Conservation (phyloP, 495 filamentous ascomycete genomes). For the Tuber umbilicatum region DNA sequence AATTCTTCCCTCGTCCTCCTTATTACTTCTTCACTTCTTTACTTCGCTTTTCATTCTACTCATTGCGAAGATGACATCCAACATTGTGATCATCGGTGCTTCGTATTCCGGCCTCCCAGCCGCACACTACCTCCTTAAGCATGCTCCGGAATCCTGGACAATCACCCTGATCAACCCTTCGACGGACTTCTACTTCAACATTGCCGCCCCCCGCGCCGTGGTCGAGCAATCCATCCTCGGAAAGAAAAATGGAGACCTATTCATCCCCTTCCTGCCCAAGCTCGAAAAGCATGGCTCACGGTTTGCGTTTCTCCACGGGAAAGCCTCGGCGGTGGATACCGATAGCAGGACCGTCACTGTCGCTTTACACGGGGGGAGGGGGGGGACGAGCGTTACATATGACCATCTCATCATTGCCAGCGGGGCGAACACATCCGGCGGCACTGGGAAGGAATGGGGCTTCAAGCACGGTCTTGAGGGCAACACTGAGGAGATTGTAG, state of each 20-base stretch:
- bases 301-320: slow-evolving; percentile 44
- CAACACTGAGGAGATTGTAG: slow-evolving; percentile 13
- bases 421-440: slow-evolving; percentile 35
- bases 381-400: slow-evolving; percentile 37
- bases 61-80: neutral
- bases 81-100: slow-evolving; percentile 53
- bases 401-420: slow-evolving; percentile 44
- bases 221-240: slow-evolving; percentile 45
- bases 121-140: slow-evolving; percentile 52
- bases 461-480: slow-evolving; percentile 36
- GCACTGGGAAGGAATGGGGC: slow-evolving; percentile 30
- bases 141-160: slow-evolving; percentile 40
- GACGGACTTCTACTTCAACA: slow-evolving; percentile 54
- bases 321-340: slow-evolving; percentile 35
- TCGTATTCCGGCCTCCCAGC: slow-evolving; percentile 50
- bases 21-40: neutral
- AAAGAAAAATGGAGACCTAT: slow-evolving; percentile 44
- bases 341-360: slow-evolving; percentile 36
- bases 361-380: slow-evolving; percentile 22
- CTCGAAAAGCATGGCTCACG: slow-evolving; percentile 42
- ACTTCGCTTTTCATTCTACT: neutral
- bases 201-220: slow-evolving; percentile 53
- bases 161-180: slow-evolving; percentile 47
- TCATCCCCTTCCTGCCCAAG: slow-evolving; percentile 45
- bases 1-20: neutral